Conservation (phyloP, 2,329 filamentous ascomycete genomes). For the Neonectria neomacrospora region DNA sequence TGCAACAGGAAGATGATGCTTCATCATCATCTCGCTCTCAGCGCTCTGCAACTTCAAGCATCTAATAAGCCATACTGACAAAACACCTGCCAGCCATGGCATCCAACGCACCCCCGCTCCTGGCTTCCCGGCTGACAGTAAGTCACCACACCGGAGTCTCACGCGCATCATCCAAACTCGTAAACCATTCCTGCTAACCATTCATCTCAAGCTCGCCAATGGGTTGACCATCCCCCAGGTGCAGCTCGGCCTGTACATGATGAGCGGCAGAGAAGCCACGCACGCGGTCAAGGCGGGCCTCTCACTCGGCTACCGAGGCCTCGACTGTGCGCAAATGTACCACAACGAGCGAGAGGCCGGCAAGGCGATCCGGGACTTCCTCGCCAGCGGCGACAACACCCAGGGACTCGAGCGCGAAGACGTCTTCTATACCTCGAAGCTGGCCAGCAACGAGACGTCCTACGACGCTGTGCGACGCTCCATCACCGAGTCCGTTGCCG, state of each 20-base stretch:
- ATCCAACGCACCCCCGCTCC: constrained; percentile 34
- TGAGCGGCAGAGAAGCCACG: constrained; percentile 69
- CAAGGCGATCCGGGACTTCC: constrained; percentile 68
- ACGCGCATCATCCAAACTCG: not conserved
- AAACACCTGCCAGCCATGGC: constrained; percentile 28
- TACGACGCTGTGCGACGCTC: constrained; percentile 76
- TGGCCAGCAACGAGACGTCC: constrained; percentile 70
- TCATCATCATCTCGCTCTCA: not conserved
- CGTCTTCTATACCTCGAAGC: constrained; percentile 84
- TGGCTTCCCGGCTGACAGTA: constrained; percentile 41
- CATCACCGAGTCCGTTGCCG: constrained; percentile 72
- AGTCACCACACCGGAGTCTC: constrained; percentile 8
- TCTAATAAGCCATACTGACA: not conserved
- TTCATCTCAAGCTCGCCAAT: constrained; percentile 66
- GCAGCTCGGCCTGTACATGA: constrained; percentile 80
- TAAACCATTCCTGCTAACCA: not conserved
- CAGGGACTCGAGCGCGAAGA: constrained; percentile 70
- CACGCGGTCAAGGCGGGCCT: constrained; percentile 68
- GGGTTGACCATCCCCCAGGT: constrained; percentile 75
- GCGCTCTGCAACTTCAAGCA: too few species aligned
- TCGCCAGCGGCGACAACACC: constrained; percentile 60
- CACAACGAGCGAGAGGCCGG: constrained; percentile 79
- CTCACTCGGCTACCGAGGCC: constrained; percentile 61
- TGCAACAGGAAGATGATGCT: not conserved
- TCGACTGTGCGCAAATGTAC: constrained; percentile 67